Base-by-base conservation (phyloP, 345 rosid genomes). In the Eucalyptus regnans region DNA sequence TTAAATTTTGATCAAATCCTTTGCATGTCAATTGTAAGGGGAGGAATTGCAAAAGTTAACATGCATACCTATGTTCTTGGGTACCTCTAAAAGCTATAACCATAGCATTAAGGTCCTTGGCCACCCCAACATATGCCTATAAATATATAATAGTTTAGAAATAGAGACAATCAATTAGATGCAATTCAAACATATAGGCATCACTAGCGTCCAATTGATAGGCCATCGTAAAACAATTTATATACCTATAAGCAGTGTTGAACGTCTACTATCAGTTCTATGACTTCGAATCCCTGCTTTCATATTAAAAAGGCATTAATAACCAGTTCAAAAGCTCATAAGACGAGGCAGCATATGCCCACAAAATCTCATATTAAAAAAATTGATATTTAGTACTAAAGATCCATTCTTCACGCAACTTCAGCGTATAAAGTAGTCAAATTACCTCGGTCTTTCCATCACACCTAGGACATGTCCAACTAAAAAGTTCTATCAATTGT, bases 391-490 rank as follows among this genome's bases (percentile, higher is more conserved):
- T 60, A 60, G n/a, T 11, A 25, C 5, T 11, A 12, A 60, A 12
- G 66, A 60, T 60, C 66, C 66, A 60, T 25, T 29, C 71, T 62
- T 29, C 16, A 13, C 8, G 17, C 7, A 43, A 80, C 86, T 14
- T 80, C 18, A 80, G n/a, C n/a, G 20, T 17, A 80, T 31, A 48
- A 15, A 23, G 46, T 16, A 41, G 66, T 18, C 46, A 85, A 86
- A 64, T 25, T 91, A 96, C 99, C 98, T 92, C 90, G 6, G 97
- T 96, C 92, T 94, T 89, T 86, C 94, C 99, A 91, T 94, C 90
- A 91, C 99, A 97, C 91, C 98, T 94, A 80, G 95, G 91, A 87
- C 99, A 97, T 1, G 98, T 96, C 99, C 99, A 97, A 23, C 96
- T 94, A 92, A 95, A 96, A 89, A 96, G 94, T 90, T 95, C 94